Conservation (phyloP, 768 basidiomycete species). For the Tulasnella sp. region DNA sequence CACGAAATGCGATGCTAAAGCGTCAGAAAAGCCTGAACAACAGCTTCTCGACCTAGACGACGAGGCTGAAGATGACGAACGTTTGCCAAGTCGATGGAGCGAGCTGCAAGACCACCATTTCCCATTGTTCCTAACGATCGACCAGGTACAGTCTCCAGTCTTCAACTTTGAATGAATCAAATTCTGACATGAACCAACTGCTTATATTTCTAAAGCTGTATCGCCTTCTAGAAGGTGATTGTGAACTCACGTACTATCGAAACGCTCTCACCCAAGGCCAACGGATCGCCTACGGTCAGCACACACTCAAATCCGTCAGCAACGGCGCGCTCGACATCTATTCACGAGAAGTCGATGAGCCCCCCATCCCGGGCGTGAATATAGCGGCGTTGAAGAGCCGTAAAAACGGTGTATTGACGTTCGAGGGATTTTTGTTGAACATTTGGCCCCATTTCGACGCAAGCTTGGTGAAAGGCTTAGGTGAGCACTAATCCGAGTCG, state of each 20-base stretch:
- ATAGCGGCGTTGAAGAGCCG: background rate
- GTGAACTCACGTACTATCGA: too few relatives aligned
- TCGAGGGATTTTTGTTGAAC: background rate
- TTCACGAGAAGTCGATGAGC: background rate
- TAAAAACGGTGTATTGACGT: background rate
- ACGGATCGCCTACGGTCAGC: background rate
- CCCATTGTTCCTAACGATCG: conserved; percentile 17
- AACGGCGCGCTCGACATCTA: background rate
- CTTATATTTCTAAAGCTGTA: too few relatives aligned
- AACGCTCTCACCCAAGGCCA: too few relatives aligned
- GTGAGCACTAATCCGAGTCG: too few relatives aligned
- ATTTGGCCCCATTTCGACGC: conserved; percentile 15
- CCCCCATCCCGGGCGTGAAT: background rate
- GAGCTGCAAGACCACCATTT: conserved; percentile 16
- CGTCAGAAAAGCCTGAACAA: too few relatives aligned
- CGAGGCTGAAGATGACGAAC: background rate
- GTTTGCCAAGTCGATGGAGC: conserved; percentile 11
- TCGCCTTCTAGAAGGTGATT: too few relatives aligned
- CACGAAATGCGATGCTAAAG: too few relatives aligned
- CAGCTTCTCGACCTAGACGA: background rate
- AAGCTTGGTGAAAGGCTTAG: conserved; percentile 2
- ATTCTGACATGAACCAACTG: background rate
- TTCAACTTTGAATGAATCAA: too few relatives aligned
- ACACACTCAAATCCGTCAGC: too few relatives aligned
- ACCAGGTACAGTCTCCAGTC: conserved; percentile 9